phyloP scores from a whole-genome alignment of 1,139 yeast species.

The Zygoascus sp. region DNA sequence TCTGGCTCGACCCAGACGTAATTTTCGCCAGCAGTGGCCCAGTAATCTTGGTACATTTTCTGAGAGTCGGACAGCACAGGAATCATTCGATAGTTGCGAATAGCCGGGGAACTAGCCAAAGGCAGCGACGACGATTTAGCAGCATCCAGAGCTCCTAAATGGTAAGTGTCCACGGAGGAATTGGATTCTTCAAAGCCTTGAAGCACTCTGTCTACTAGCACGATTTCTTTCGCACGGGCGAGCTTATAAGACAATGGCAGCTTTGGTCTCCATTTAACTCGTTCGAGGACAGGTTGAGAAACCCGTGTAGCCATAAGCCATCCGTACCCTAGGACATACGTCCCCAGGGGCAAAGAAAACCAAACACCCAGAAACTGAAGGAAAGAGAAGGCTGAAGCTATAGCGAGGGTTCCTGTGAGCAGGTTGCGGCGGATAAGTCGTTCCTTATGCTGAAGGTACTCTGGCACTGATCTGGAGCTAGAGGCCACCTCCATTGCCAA shows the following conservation, averaged over 20 bases:
- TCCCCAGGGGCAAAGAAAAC: constrained; percentile 7
- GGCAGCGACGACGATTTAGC: too few relatives aligned
- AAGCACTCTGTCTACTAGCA: constrained; percentile 20
- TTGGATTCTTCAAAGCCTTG: constrained; percentile 21
- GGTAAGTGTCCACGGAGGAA: constrained; percentile 20
- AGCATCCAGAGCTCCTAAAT: constrained; percentile 12
- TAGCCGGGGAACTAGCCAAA: too few relatives aligned
- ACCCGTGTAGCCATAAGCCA: constrained; percentile 2
- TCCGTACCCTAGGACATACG: constrained; percentile 6
- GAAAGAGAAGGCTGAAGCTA: neutral
- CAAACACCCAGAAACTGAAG: constrained; percentile 6
- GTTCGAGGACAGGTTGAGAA: constrained; percentile 8
- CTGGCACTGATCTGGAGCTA: neutral
- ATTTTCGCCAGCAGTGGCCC: constrained; percentile 72
- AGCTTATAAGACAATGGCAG: constrained; percentile 12
- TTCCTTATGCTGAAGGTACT: neutral
- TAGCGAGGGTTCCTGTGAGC: neutral
- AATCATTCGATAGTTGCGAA: constrained; percentile 8
- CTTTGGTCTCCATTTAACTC: constrained; percentile 14
- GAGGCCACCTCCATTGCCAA: constrained; percentile 12
- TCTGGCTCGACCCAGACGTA: constrained; percentile 81
- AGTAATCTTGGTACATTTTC: constrained; percentile 60
- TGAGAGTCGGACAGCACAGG: constrained; percentile 9
- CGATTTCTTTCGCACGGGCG: constrained; percentile 16
- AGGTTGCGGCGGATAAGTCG: neutral